phyloP scores from a whole-genome alignment of 257 asterid genomes.

The Nicotiana sylvestris region DNA sequence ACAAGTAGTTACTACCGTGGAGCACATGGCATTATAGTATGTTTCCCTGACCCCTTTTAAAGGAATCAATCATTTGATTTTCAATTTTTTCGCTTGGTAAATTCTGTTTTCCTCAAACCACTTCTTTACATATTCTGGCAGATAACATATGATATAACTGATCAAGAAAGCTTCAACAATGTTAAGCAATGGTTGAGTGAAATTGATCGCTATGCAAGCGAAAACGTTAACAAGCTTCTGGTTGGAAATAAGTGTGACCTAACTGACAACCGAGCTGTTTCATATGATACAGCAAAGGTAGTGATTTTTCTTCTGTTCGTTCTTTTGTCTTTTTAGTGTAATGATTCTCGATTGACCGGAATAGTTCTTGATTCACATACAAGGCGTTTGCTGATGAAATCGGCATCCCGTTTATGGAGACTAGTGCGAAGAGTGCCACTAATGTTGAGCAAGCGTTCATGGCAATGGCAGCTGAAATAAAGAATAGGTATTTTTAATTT shows the following conservation, averaged over 20 bases:
- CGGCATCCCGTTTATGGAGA: conserved; percentile 81
- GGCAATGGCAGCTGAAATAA: conserved; percentile 77
- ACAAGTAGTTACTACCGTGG: conserved; percentile 94
- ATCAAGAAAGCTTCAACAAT: conserved; percentile 75
- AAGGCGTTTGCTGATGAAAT: conserved; percentile 81
- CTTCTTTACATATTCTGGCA: conserved; percentile 24
- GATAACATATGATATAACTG: conserved; percentile 76
- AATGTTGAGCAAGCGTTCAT: conserved; percentile 85
- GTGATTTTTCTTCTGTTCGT: neutral
- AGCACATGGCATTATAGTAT: conserved; percentile 87
- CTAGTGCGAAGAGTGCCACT: conserved; percentile 67
- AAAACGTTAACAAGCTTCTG: conserved; percentile 72
- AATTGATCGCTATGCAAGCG: conserved; percentile 85
- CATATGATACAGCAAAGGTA: conserved; percentile 79
- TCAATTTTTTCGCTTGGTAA: neutral
- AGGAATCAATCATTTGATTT: neutral
- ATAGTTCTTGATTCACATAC: conserved; percentile 4
- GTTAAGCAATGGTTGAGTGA: conserved; percentile 86
- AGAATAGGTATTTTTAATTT: conserved; percentile 47
- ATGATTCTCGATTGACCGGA: conserved; percentile 2
- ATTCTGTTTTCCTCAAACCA: conserved; percentile 8
- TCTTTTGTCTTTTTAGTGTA: conserved; percentile 5
- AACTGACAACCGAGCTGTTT: conserved; percentile 60
- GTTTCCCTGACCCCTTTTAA: conserved; percentile 14
- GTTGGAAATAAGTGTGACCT: conserved; percentile 80